phyloP scores from a whole-genome alignment of 306 rosid species.

The Malus fusca region DNA sequence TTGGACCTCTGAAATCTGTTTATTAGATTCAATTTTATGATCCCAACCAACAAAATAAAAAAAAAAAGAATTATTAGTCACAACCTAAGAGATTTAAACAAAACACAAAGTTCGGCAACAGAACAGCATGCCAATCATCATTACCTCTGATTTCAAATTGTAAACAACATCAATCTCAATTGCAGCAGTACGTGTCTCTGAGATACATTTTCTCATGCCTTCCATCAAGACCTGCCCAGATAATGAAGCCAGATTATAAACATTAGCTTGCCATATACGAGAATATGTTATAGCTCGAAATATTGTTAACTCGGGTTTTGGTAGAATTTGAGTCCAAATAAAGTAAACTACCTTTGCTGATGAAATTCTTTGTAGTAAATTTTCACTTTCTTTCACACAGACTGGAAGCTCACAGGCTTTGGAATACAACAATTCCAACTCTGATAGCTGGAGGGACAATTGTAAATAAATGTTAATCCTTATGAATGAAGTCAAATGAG shows the following conservation, averaged over 20 bases:
- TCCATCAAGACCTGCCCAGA: slow-evolving; percentile 57
- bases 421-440: slow-evolving; percentile 68
- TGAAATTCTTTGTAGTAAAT: slow-evolving; percentile 44
- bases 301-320: background rate
- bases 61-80: background rate
- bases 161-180: slow-evolving; percentile 52
- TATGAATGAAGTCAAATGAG: slow-evolving; percentile 24
- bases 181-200: slow-evolving; percentile 36
- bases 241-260: slow-evolving; percentile 20
- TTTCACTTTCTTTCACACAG: slow-evolving; percentile 49
- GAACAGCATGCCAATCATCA: slow-evolving; percentile 14
- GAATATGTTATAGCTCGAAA: background rate
- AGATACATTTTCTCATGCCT: slow-evolving; percentile 49
- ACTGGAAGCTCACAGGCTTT: slow-evolving; percentile 57
- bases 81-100: background rate
- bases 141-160: slow-evolving; percentile 72
- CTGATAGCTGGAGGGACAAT: slow-evolving; percentile 53
- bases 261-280: background rate
- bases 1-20: slow-evolving; percentile 59
- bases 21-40: slow-evolving; percentile 13
- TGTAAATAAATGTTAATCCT: slow-evolving; percentile 13
- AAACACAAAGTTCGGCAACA: background rate
- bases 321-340: background rate
- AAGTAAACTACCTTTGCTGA: slow-evolving; percentile 47
- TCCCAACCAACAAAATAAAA: background rate